These are phyloP conservation scores for Aspergillus fructus DNA, from an alignment of 2,329 filamentous ascomycete genomes.

Conservation along the genomic window DNA sequence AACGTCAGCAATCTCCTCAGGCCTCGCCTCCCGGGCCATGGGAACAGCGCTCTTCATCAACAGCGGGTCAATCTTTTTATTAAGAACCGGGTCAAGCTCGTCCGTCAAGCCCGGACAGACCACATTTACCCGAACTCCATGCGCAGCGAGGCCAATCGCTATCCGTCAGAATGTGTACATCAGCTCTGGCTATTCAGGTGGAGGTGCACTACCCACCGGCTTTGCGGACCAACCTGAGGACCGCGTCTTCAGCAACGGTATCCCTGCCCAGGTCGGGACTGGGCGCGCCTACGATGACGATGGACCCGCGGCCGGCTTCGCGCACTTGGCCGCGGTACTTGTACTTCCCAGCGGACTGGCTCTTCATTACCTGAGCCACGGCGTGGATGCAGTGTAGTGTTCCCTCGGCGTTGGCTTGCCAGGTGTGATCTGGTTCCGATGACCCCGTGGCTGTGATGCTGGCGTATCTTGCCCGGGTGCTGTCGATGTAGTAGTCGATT, in stretches of 20 bases:
- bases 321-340: constrained; percentile 29
- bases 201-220: constrained; percentile 23
- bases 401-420: constrained; percentile 38
- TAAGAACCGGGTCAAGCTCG: neutral
- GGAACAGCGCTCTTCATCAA: constrained; percentile 17
- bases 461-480: constrained; percentile 16
- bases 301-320: constrained; percentile 26
- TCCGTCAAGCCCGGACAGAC: constrained; percentile 34
- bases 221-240: constrained; percentile 45
- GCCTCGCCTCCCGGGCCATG: constrained; percentile 23
- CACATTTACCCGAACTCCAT: constrained; percentile 33
- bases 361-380: constrained; percentile 15
- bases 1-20: constrained; percentile 23
- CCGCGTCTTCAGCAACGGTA: constrained; percentile 43
- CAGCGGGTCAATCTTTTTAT: neutral
- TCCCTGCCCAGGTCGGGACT: constrained; percentile 22
- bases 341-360: constrained; percentile 31
- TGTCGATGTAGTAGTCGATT: constrained; percentile 28
- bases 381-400: constrained; percentile 43
- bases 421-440: constrained; percentile 27
- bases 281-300: constrained; percentile 41
- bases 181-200: constrained; percentile 8
- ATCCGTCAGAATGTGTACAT: neutral
- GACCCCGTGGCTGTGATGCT: neutral
- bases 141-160: constrained; percentile 27